Conservation (phyloP, 331 rosid species). For the Malus hybrid region DNA sequence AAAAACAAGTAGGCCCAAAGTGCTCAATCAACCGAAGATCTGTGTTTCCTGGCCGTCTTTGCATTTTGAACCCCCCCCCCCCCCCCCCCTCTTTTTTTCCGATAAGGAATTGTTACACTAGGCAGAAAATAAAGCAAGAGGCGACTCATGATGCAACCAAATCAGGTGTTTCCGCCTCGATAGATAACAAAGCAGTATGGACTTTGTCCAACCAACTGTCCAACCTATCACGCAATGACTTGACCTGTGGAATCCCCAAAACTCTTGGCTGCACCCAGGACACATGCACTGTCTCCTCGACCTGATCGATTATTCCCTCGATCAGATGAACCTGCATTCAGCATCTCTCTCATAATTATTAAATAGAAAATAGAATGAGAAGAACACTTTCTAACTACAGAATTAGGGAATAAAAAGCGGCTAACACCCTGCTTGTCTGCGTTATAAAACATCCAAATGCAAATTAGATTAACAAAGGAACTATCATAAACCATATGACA, state of each 20-base stretch:
- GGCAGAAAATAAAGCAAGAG: conserved; percentile 26
- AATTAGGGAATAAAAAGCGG: neutral
- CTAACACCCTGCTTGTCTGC: neutral
- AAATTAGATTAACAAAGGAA: neutral
- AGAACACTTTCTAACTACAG: neutral
- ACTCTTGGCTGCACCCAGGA: conserved; percentile 99
- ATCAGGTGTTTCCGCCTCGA: conserved; percentile 99
- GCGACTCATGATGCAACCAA: conserved; percentile 62
- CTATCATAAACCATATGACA: no score
- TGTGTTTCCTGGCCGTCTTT: conserved; percentile 28
- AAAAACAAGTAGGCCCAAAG: conserved; percentile 25
- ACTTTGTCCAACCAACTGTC: conserved; percentile 85
- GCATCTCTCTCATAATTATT: neutral
- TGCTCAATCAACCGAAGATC: conserved; percentile 26
- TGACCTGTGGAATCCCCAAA: conserved; percentile 80
- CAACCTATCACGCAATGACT: conserved; percentile 77
- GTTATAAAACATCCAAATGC: neutral
- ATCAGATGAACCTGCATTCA: conserved; percentile 86
- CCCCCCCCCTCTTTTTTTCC: neutral
- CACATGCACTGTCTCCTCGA: conserved; percentile 85
- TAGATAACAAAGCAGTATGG: conserved; percentile 71
- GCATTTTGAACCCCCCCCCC: conserved; percentile 15
- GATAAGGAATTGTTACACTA: conserved; percentile 43
- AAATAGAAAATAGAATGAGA: neutral
- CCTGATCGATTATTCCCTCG: conserved; percentile 97